These are phyloP conservation scores for Tolypocladium tundrense DNA, from an alignment of 2,329 filamentous ascomycete species.

Conservation along the genomic window DNA sequence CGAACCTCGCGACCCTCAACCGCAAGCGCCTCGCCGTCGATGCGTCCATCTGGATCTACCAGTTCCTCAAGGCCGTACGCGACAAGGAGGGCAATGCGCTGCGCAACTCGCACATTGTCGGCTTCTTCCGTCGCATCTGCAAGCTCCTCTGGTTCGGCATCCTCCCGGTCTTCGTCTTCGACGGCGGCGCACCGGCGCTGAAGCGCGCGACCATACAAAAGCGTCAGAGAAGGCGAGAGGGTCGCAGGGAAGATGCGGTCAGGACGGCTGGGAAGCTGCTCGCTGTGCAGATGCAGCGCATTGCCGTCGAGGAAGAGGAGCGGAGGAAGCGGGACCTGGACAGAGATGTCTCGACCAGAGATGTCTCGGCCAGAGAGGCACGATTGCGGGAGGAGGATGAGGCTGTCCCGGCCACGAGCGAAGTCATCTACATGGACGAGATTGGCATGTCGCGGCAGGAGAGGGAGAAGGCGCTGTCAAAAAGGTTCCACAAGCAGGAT, in stretches of 20 bases:
- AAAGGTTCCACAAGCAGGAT: slow-evolving; percentile 83
- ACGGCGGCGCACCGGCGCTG: slow-evolving; percentile 82
- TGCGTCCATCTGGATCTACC: slow-evolving; percentile 99
- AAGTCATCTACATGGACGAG: slow-evolving; percentile 88
- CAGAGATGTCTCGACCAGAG: slow-evolving; percentile 26
- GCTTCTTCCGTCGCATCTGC: slow-evolving; percentile 97
- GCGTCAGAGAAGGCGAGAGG: slow-evolving; percentile 72
- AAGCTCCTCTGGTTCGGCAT: slow-evolving; percentile 96
- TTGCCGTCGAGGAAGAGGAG: slow-evolving; percentile 74
- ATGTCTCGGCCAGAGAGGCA: slow-evolving; percentile 24
- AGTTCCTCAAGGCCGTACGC: slow-evolving; percentile 96
- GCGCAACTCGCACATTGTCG: slow-evolving; percentile 90
- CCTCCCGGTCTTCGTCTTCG: slow-evolving; percentile 94
- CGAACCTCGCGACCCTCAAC: slow-evolving; percentile 92
- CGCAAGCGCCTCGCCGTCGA: slow-evolving; percentile 94
- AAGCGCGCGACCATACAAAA: slow-evolving; percentile 84
- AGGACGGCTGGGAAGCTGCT: slow-evolving; percentile 85
- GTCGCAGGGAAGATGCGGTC: slow-evolving; percentile 83
- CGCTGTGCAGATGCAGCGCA: slow-evolving; percentile 86
- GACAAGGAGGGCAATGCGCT: slow-evolving; percentile 97
- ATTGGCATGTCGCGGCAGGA: slow-evolving; percentile 70
- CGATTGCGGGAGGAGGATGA: slow-evolving; percentile 54
- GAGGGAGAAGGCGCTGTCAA: slow-evolving; percentile 62
- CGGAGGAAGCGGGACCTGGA: slow-evolving; percentile 44
- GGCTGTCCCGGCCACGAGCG: slow-evolving; percentile 50